A percentile compares a stretch with the other conserved stretches of the same genome.
Evolutionary conservation across 2,329 filamentous ascomycete genomes (phyloP).

Genomic region (Alternaria angustiovoidea): DNA sequence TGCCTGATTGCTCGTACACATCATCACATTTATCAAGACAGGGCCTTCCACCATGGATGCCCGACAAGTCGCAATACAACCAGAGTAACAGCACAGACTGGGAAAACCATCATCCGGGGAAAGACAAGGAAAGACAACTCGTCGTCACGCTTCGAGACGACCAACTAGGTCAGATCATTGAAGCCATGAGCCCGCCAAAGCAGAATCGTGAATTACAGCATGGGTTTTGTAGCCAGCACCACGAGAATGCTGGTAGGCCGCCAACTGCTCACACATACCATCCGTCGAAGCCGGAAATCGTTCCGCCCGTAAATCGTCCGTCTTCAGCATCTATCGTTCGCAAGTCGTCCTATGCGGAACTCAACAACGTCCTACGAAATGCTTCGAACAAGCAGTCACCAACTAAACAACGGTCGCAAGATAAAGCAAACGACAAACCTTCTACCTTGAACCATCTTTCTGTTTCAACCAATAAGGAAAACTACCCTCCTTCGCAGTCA

Average conservation of each 20-base stretch:
- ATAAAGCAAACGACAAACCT: slow-evolving; percentile 7
- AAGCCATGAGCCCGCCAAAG: slow-evolving; percentile 37
- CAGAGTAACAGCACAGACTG: slow-evolving; percentile 3
- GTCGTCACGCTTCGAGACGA: slow-evolving; percentile 38
- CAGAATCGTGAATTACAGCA: slow-evolving; percentile 67
- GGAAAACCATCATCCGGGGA: slow-evolving; percentile 13
- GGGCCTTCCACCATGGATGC: slow-evolving; percentile 23
- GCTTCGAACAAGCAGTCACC: slow-evolving; percentile 19
- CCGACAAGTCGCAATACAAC: slow-evolving; percentile 2
- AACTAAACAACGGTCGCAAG: slow-evolving; percentile 6
- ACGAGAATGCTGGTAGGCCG: slow-evolving; percentile 8
- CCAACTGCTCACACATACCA: slow-evolving; percentile 16
- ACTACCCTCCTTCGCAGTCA: slow-evolving; percentile 17
- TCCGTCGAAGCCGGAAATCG: slow-evolving; percentile 25
- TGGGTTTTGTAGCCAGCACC: slow-evolving; percentile 1
- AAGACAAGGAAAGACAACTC: slow-evolving; percentile 26
- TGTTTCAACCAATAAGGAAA: slow-evolving; percentile 30
- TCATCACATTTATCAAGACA: slow-evolving; percentile 14
- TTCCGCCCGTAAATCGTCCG: slow-evolving; percentile 26
- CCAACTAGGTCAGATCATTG: slow-evolving; percentile 38
- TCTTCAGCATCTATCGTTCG: slow-evolving; percentile 37
- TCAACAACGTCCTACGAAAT: slow-evolving; percentile 21
- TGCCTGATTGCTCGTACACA: slow-evolving; percentile 27
- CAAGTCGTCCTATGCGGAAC: slow-evolving; percentile 34
- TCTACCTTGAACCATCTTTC: slow-evolving; percentile 15